A percentile compares a stretch with the other conserved stretches of the same genome.
phyloP scores from a whole-genome alignment of 306 rosid genomes.

The Prunus mongolica region DNA sequence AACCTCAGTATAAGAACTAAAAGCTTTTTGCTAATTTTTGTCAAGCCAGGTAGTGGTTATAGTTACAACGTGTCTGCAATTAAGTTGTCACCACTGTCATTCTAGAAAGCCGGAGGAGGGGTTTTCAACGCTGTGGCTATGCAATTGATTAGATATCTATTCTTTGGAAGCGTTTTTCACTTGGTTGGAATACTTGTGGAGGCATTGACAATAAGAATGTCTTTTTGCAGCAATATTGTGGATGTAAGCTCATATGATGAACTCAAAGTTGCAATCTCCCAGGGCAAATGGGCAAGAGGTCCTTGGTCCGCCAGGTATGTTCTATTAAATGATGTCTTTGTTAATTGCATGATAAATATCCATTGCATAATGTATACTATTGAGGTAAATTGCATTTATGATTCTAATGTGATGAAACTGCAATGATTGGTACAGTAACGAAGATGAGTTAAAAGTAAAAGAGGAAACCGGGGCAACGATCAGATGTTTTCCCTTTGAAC shows the following conservation, averaged over 20 bases:
- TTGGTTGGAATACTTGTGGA: neutral
- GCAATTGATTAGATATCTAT: neutral
- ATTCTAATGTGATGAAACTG: conserved; percentile 21
- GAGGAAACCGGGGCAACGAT: conserved; percentile 96
- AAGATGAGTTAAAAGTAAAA: conserved; percentile 75
- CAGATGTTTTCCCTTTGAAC: conserved; percentile 82
- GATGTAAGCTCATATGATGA: conserved; percentile 85
- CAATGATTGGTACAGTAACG: conserved; percentile 43
- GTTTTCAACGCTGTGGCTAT: too few relatives aligned
- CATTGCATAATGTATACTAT: neutral
- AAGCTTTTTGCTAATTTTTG: neutral
- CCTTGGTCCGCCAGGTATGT: conserved; percentile 93
- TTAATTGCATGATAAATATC: neutral
- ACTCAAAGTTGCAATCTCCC: conserved; percentile 75
- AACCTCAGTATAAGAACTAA: neutral
- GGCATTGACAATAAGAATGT: conserved; percentile 6
- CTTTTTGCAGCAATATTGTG: conserved; percentile 66
- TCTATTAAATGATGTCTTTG: neutral
- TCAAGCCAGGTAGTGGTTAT: neutral
- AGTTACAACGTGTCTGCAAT: neutral
- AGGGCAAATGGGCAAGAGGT: conserved; percentile 97
- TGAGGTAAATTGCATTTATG: neutral
- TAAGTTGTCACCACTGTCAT: too few relatives aligned
- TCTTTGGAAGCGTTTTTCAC: neutral
- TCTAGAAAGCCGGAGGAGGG: too few relatives aligned